Base-by-base conservation (phyloP, 2,329 filamentous ascomycete species). In the Colletotrichum godetiae region DNA sequence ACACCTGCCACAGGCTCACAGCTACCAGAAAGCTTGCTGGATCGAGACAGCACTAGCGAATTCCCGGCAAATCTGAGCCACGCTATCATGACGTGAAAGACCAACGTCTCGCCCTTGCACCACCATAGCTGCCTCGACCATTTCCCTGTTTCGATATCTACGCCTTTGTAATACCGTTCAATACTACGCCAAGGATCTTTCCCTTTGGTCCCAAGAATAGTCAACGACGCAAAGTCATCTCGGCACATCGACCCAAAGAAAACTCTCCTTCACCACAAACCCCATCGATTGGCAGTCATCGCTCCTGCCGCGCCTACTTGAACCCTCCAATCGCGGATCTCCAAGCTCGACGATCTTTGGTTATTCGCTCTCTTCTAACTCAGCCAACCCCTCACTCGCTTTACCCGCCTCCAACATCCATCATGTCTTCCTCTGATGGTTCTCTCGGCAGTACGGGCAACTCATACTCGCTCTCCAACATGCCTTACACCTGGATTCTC, bases 401-500 rank as follows among this genome's bases (percentile, higher is more conserved):
- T 49, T 65, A 19, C 22, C 27, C 46, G 29, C 53, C 42, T n/a
- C 24, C n/a, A 27, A 15, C 58, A 27, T 29, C 22, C 55, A 61
- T 33, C 60, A 73, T 73, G 70, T 73, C 70, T 57, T 53, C 72
- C 59, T 11, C n/a, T 13, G 64, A 70, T 57, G 55, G 55, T 15
- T 59, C 67, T 46, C 56, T 67, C 13, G 67, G 66, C 46, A 55
- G 56, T 15, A 53, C 61, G 15, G 29, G 27, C 22, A 37, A 31
- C 33, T 29, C 62, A 8, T 56, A 29, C 56, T 75, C 77, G 35
- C 78, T 87, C 4, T 82, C 85, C 66, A 82, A 85, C 73, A 85
- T 87, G 76, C 89, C 88, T 75, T 88, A 91, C 80, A 84, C 88
- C 76, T 91, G 90, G 82, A 84, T 92, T 60, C 84, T 88, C 31